Percentiles rank a stretch among this genome's conserved stretches.
These are phyloP conservation scores for Senna tora DNA, from an alignment of 306 rosid genomes.

Conservation along the genomic window DNA sequence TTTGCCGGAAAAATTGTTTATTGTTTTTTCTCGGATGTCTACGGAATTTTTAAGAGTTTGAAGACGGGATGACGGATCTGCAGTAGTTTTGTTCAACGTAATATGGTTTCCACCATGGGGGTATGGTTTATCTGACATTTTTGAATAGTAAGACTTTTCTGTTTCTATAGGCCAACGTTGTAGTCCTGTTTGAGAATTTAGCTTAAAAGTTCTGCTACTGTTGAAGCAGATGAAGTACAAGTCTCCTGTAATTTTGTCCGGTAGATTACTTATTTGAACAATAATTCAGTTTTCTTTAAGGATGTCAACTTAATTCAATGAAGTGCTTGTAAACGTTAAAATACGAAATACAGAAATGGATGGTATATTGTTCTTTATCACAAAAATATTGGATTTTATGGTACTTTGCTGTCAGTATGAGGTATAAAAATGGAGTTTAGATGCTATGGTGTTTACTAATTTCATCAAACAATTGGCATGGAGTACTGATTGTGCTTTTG, in stretches of 20 bases:
- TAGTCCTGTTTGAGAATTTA: conserved; percentile 1
- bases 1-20: conserved; percentile 45
- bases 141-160: neutral
- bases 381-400: neutral
- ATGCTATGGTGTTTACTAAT: neutral
- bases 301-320: neutral
- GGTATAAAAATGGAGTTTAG: neutral
- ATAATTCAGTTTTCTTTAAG: neutral
- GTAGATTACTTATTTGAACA: neutral
- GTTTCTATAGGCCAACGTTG: neutral
- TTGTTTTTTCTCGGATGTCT: neutral
- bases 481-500: conserved; percentile 29
- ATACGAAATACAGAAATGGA: neutral
- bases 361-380: conserved; percentile 15
- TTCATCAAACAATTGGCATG: neutral
- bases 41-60: conserved; percentile 29
- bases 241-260: neutral
- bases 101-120: conserved; percentile 28
- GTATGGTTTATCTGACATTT: conserved; percentile 29
- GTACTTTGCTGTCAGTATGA: no score
- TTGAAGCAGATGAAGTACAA: neutral
- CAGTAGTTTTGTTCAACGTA: neutral
- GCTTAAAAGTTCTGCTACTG: neutral
- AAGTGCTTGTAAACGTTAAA: neutral
- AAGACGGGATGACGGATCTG: conserved; percentile 40